phyloP scores from a whole-genome alignment of 106 monocot species.

The Dactylorhiza incarnata region DNA sequence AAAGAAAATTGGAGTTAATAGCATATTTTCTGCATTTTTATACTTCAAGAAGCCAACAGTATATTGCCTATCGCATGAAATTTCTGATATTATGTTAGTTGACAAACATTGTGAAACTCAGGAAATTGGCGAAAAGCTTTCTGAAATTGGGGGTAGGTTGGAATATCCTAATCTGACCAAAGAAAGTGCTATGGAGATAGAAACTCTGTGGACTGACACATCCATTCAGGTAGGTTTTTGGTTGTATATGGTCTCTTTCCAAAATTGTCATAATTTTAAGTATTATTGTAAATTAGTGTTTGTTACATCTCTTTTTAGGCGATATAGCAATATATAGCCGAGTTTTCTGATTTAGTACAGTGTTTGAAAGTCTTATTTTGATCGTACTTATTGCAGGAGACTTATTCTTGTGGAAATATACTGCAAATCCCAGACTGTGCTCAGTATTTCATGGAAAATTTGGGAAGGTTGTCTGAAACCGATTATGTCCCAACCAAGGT shows the following conservation, averaged over 20 bases:
- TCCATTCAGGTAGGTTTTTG: constrained; percentile 69
- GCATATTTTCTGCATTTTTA: background rate
- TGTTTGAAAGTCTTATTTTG: constrained; percentile 1
- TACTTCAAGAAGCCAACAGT: background rate
- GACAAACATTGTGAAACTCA: constrained; percentile 18
- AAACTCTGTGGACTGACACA: constrained; percentile 82
- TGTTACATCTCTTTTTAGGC: background rate
- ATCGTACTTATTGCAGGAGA: constrained; percentile 49
- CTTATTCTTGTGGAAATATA: constrained; percentile 71
- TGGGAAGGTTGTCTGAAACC: constrained; percentile 60
- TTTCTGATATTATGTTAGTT: background rate
- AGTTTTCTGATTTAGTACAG: background rate
- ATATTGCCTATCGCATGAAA: background rate
- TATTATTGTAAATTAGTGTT: background rate
- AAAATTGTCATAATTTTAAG: background rate
- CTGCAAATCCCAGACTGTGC: constrained; percentile 94
- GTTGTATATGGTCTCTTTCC: background rate
- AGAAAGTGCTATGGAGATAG: constrained; percentile 63
- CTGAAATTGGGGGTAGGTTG: constrained; percentile 72
- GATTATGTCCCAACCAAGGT: constrained; percentile 96
- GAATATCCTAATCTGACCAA: constrained; percentile 70
- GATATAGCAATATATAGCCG: background rate
- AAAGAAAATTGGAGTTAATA: background rate
- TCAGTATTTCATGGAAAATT: constrained; percentile 93
- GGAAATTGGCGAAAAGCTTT: constrained; percentile 90